These are phyloP conservation scores for Trichoderma asperelloides DNA, from an alignment of 495 filamentous ascomycete species.

Conservation along the genomic window DNA sequence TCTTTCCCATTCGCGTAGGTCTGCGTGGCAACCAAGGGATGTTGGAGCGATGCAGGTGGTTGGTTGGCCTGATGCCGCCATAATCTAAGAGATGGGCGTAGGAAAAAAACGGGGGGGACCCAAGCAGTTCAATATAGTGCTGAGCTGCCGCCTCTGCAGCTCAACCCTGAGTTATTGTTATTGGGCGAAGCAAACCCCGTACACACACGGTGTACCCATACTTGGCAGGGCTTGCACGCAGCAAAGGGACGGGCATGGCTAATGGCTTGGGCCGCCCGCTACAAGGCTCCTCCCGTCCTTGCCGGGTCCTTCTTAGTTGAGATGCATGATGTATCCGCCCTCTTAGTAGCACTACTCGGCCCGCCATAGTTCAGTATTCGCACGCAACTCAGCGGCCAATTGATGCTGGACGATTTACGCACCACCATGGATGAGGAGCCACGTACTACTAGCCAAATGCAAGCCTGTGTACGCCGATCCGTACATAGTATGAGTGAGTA, in stretches of 20 bases:
- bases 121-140: background rate
- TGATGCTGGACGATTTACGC: background rate
- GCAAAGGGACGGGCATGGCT: background rate
- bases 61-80: background rate
- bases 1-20: background rate
- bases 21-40: background rate
- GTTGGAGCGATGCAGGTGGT: background rate
- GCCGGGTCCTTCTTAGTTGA: background rate
- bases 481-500: background rate
- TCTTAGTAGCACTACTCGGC: background rate
- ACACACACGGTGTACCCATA: background rate
- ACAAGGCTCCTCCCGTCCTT: constrained; percentile 3
- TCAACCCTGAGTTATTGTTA: background rate
- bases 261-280: constrained; percentile 1
- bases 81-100: background rate
- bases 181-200: background rate
- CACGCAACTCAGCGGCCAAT: background rate
- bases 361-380: background rate
- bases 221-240: background rate
- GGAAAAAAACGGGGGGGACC: background rate
- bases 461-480: background rate
- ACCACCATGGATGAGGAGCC: background rate
- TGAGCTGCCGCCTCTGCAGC: background rate
- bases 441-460: background rate
- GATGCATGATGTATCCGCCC: background rate